Evolutionary conservation across 129 eudicot species (phyloP).

Genomic region (Pseudognaphalium luteoalbum): DNA sequence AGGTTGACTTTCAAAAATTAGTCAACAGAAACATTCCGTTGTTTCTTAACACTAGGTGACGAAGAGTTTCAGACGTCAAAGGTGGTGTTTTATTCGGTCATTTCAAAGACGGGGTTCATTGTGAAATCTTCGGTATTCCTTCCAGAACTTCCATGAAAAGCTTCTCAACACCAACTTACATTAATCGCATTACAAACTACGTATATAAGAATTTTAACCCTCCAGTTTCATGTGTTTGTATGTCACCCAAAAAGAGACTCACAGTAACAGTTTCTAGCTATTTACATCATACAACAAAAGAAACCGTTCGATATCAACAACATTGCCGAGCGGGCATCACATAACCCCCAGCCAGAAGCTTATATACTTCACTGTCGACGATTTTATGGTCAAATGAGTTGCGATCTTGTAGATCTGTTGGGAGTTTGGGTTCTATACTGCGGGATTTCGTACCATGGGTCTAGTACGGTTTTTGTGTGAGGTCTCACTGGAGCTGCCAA

Average conservation of each 20-base stretch:
- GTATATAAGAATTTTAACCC: constrained; percentile 12
- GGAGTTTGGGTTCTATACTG: constrained; percentile 51
- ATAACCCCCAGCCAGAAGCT: background rate
- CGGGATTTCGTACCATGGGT: constrained; percentile 68
- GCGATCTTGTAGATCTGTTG: constrained; percentile 55
- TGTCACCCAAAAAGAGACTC: constrained; percentile 22
- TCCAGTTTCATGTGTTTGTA: constrained; percentile 19
- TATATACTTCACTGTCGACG: constrained; percentile 8
- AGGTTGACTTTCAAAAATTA: constrained; percentile 1
- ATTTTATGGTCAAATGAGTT: constrained; percentile 30
- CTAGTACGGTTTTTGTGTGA: constrained; percentile 42
- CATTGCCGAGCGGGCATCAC: background rate
- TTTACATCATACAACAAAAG: constrained; percentile 17
- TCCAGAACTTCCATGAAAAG: background rate
- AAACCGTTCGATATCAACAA: constrained; percentile 15
- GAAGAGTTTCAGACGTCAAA: background rate
- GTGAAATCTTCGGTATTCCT: background rate
- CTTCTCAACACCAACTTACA: constrained; percentile 15
- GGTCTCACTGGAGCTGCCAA: constrained; percentile 39
- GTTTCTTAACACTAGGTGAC: no score
- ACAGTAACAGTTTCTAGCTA: constrained; percentile 22
- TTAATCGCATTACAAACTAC: constrained; percentile 8
- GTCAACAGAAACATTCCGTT: background rate
- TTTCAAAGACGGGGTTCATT: background rate
- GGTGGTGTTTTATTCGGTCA: background rate